Percentiles rank a stretch among this genome's conserved stretches.
These are phyloP conservation scores for Candida nanaspora DNA, from an alignment of 805 yeast genomes.

Conservation along the genomic window DNA sequence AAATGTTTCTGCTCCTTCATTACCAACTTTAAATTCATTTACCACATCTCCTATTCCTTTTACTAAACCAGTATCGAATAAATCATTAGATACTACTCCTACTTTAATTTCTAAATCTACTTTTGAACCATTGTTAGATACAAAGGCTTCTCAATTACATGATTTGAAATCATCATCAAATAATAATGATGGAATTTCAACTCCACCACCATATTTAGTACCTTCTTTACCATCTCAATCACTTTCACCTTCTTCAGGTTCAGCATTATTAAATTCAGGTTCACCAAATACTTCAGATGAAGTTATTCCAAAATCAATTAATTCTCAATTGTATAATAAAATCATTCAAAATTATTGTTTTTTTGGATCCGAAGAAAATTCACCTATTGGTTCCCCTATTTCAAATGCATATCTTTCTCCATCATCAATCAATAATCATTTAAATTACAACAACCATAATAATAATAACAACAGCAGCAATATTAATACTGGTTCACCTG, in stretches of 20 bases:
- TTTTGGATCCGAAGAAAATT: slow-evolving; percentile 15
- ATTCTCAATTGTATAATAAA: slow-evolving; percentile 2
- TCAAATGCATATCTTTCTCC: not conserved
- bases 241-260: no score
- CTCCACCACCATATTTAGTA: not conserved
- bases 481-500: not conserved
- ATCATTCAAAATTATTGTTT: slow-evolving; percentile 23
- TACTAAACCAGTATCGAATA: no score
- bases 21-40: slow-evolving; percentile 7
- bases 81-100: not conserved
- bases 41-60: not conserved
- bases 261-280: not conserved
- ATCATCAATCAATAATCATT: not conserved
- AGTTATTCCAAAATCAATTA: not conserved
- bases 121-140: no score
- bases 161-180: not conserved
- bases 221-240: no score
- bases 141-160: not conserved
- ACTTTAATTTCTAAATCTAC: not conserved
- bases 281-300: not conserved
- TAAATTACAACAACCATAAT: not conserved
- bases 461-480: not conserved
- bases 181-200: not conserved
- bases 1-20: slow-evolving; percentile 23
- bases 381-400: slow-evolving; percentile 4